Base-by-base conservation (phyloP, 768 basidiomycete species). In the Russula earlei region DNA sequence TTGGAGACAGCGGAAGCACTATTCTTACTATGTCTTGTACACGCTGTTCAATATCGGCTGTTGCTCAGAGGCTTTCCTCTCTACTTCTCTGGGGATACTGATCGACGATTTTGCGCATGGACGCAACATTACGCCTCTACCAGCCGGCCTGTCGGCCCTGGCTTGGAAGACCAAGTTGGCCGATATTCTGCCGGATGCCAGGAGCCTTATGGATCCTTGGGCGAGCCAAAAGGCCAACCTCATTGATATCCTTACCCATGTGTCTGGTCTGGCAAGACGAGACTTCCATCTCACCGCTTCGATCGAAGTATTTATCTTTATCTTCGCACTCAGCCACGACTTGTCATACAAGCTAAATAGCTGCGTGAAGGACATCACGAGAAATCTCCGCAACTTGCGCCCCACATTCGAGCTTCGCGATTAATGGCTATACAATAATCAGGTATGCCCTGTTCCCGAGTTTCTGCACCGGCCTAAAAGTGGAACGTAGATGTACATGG, bases 131-230 rank as follows among this genome's bases (percentile, higher is more conserved):
- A 70, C 74, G 0, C 64, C 65, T 7, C 66, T 76, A 2, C 74
- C 74, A 0, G 19, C 54, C 0, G 61, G 62, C 6, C 19, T 74
- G 19, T 53, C 53, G 1, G 62, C 68, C 48, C 54, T 76, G 12
- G 66, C 60, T 4, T 76, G 73, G 73, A 60, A 68, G 14, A 72
- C 72, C 0, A 70, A 67, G 56, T 31, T 76, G 41, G 57, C 59
- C 27, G 68, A 73, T 34, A 38, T 75, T 9, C 61, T 77, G 1
- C 69, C 70, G 1, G 62, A 47, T 5, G 67, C 63, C 9, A 78
- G 77, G 76, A 49, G 61, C 52, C 68, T 77, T 17, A 66, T 67
- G 61, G 74, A 78, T 58, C 59, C 68, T n/a, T 74, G 70, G 68
- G 72, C 75, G 0, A 70, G 64, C 15, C 59, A 67, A 49, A 69